A percentile compares a stretch with the other conserved stretches of the same genome.
Conservation (phyloP, 495 filamentous ascomycete genomes). For the Astrothelium subdiscretum region DNA sequence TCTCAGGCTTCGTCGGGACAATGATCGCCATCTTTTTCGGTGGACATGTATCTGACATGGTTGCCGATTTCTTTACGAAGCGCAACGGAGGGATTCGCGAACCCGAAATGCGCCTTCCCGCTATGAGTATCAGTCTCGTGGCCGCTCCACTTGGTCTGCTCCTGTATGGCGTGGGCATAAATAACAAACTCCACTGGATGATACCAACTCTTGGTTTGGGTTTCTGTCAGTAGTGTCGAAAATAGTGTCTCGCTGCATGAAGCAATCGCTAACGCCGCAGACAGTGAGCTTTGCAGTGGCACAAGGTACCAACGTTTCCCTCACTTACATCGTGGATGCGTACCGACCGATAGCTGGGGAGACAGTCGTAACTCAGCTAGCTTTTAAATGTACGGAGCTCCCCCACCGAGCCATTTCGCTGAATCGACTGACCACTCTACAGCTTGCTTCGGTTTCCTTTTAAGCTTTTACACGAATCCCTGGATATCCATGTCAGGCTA, state of each 20-base stretch:
- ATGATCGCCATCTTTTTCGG: constrained; percentile 38
- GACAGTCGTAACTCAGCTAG: constrained; percentile 38
- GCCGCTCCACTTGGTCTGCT: constrained; percentile 35
- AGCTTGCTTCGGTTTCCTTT: constrained; percentile 44
- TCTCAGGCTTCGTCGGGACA: constrained; percentile 38
- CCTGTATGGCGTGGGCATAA: constrained; percentile 42
- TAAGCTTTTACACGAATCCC: constrained; percentile 48
- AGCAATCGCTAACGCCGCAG: not conserved
- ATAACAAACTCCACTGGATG: constrained; percentile 42
- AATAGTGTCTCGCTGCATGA: too few species aligned
- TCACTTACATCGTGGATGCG: constrained; percentile 44
- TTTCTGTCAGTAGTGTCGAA: constrained; percentile 14
- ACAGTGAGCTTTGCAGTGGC: constrained; percentile 39
- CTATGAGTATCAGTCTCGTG: constrained; percentile 40
- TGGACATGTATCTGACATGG: constrained; percentile 38
- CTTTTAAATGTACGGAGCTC: constrained; percentile 36
- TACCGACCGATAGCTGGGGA: constrained; percentile 45
- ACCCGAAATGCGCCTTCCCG: constrained; percentile 56
- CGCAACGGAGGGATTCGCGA: constrained; percentile 54
- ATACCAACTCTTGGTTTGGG: constrained; percentile 41
- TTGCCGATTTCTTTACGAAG: constrained; percentile 39
- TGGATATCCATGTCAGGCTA: constrained; percentile 44
- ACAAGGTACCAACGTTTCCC: constrained; percentile 38
- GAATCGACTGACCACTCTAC: not conserved
- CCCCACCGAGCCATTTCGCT: not conserved